Conservation (phyloP, 1,284 basidiomycete genomes). For the Xerocomus minutiporus region DNA sequence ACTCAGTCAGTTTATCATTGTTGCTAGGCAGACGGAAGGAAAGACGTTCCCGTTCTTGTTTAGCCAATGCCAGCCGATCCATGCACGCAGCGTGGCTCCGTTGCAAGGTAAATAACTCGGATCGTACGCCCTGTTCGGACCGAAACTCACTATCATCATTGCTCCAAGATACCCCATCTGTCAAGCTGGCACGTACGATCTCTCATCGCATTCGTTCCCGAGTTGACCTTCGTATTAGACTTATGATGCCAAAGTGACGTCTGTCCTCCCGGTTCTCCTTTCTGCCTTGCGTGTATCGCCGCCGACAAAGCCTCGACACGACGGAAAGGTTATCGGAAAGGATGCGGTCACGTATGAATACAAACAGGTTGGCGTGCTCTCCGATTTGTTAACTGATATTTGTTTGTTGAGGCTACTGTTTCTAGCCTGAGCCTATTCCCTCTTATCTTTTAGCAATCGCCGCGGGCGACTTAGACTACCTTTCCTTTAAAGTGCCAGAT, state of each 20-base stretch:
- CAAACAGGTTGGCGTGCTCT: neutral
- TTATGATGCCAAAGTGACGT: neutral
- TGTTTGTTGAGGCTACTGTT: neutral
- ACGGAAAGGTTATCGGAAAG: neutral
- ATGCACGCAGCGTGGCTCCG: slow-evolving; percentile 77
- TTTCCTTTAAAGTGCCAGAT: neutral
- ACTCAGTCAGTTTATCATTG: neutral
- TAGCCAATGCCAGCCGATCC: slow-evolving; percentile 93
- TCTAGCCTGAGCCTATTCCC: neutral
- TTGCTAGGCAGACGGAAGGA: slow-evolving; percentile 79
- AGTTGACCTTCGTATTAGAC: neutral
- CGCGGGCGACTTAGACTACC: neutral
- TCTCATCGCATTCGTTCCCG: neutral
- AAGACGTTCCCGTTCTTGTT: slow-evolving; percentile 88
- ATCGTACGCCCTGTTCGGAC: too few relatives aligned
- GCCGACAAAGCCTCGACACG: neutral
- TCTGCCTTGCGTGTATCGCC: neutral
- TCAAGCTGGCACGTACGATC: neutral
- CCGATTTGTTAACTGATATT: neutral
- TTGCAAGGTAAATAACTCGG: slow-evolving; percentile 55
- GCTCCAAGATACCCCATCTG: neutral
- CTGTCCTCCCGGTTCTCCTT: neutral
- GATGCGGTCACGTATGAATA: neutral
- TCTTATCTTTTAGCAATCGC: neutral
- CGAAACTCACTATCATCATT: slow-evolving; percentile 17